A percentile compares a stretch with the other conserved stretches of the same genome.
phyloP scores from a whole-genome alignment of 2,329 filamentous ascomycete species.

The Claviceps sp. region DNA sequence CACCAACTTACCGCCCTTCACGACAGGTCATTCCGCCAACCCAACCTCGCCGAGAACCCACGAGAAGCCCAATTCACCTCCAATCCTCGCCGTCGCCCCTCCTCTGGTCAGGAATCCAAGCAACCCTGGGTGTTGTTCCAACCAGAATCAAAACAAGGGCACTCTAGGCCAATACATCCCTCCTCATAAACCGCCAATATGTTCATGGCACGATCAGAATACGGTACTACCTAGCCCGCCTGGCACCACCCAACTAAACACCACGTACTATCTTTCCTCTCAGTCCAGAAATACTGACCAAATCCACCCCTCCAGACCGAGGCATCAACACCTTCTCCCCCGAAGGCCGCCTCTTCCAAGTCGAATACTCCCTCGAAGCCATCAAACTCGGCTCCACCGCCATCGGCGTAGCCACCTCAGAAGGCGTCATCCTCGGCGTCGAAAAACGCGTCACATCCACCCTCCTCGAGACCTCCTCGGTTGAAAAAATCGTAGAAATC shows the following conservation, averaged over 20 bases:
- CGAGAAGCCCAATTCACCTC: background rate
- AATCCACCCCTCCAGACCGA: constrained; percentile 49
- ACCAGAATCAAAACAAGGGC: background rate
- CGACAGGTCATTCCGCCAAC: background rate
- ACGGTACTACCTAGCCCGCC: constrained; percentile 52
- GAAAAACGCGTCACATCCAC: constrained; percentile 98
- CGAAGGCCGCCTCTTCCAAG: constrained; percentile 98
- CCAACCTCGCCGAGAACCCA: background rate
- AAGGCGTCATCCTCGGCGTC: constrained; percentile 91
- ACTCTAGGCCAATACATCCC: background rate
- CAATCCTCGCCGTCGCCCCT: background rate
- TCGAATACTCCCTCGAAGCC: constrained; percentile 99
- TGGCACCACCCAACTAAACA: background rate
- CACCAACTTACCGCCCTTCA: background rate
- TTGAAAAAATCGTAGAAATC: constrained; percentile 99
- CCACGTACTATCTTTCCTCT: no score
- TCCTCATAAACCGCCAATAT: constrained; percentile 47
- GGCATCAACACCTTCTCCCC: constrained; percentile 99
- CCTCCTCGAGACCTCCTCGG: constrained; percentile 90
- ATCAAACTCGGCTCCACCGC: constrained; percentile 98
- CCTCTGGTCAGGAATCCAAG: no score
- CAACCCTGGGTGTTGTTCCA: background rate
- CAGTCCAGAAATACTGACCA: background rate
- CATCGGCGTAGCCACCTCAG: constrained; percentile 91
- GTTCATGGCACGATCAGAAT: constrained; percentile 99